Evolutionary conservation across 306 rosid genomes (phyloP).

Genomic region (Inga laurina): DNA sequence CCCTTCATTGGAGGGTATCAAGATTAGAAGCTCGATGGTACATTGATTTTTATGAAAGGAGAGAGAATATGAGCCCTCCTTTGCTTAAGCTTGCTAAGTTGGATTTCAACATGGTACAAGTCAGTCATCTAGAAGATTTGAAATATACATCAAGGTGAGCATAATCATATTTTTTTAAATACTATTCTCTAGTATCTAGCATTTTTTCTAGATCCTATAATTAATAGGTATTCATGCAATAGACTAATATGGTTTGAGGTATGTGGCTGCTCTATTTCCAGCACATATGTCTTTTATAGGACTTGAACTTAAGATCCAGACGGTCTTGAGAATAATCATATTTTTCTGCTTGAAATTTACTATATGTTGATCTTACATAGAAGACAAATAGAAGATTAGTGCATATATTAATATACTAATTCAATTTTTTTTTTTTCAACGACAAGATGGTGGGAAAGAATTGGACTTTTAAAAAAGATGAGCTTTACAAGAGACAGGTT

Average conservation of each 20-base stretch:
- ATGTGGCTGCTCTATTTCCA: too few species aligned
- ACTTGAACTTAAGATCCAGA: too few species aligned
- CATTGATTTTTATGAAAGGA: neutral
- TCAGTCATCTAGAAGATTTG: neutral
- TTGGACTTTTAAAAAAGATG: neutral
- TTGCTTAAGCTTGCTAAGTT: neutral
- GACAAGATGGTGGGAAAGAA: neutral
- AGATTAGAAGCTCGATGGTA: neutral
- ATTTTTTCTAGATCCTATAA: too few species aligned
- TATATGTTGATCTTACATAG: neutral
- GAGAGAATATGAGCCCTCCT: neutral
- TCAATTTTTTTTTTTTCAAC: neutral
- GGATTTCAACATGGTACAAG: neutral
- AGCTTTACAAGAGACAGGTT: neutral
- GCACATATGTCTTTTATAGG: too few species aligned
- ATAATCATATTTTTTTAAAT: neutral
- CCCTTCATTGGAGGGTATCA: neutral
- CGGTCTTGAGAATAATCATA: neutral
- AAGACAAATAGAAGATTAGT: neutral
- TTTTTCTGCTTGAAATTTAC: too few species aligned
- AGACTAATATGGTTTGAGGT: too few species aligned
- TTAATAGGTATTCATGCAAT: too few species aligned
- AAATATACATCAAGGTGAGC: neutral
- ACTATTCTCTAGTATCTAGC: too few species aligned
- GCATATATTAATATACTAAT: neutral